Evolutionary conservation across 1,284 basidiomycete genomes (phyloP), one percentile per base, ranked within the genome.

Genomic region (Ustilago crameri): DNA sequence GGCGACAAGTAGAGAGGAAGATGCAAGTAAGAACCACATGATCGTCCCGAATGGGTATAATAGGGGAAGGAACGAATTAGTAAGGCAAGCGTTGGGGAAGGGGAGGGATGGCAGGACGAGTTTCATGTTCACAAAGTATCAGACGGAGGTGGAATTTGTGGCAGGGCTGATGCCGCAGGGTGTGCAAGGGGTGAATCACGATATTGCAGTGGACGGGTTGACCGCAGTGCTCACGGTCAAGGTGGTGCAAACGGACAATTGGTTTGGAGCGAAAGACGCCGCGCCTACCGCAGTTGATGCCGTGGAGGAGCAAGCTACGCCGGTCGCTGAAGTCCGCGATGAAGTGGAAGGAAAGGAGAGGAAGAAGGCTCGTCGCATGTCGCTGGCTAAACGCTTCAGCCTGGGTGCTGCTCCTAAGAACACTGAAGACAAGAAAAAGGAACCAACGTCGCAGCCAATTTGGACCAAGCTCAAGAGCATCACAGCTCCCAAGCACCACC

Each of bases 51-150:
- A 83, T 20, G 82, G 76, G 0, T 82, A 79, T 59, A 78, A 81
- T 54, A 24, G 64, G 5, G 79, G 75, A 1, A 88, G 92, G 23
- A 93, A 97, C 80, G 89, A 89, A 86, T 84, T 96, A 22, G 85
- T 84, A 5, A 17, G 47, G 24, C 42, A 60, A 50, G 67, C 64
- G 5, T 32, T 68, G 40, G 67, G 61, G 1, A 47, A 57, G 24
- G 41, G 49, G 3, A 67, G 45, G 32, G 59, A 71, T 43, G 71
- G 71, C 8, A 50, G 41, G 35, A 77, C 76, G 52, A 72, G 61
- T 47, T 75, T 75, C 14, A 66, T 75, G 64, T 51, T 54, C 24
- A 69, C 57, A 8, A 84, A 76, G 3, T 91, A 90, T 72, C 74
- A 49, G 22, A 89, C 89, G 0, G 81, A 81, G 5, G 86, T 85